A percentile compares a stretch with the other conserved stretches of the same genome.
Evolutionary conservation across 2,329 filamentous ascomycete species (phyloP).

Genomic region (Epichloe sibirici): DNA sequence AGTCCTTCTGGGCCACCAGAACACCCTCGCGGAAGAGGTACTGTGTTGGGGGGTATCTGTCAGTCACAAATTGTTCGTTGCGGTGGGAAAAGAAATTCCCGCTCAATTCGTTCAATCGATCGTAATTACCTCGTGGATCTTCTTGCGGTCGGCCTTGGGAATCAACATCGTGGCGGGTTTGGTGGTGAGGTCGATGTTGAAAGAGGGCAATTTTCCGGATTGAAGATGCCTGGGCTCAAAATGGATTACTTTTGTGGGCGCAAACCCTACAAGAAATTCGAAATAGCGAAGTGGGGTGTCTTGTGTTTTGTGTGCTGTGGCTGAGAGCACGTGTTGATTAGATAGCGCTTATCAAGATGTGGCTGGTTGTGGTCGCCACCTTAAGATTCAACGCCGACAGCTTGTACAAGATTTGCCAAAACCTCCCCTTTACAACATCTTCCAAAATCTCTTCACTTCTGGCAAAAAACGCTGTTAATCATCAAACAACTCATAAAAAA

Average conservation of each 20-base stretch:
- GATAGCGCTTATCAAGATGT: not conserved
- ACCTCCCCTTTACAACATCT: not conserved
- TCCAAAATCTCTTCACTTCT: not conserved
- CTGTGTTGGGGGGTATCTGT: constrained; percentile 29
- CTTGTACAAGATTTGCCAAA: not conserved
- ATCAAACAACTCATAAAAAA: not conserved
- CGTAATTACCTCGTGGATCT: constrained; percentile 71
- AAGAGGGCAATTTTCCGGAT: constrained; percentile 27
- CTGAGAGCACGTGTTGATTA: constrained; percentile 22
- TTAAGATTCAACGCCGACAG: not conserved
- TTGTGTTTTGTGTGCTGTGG: constrained; percentile 15
- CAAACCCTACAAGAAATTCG: constrained; percentile 28
- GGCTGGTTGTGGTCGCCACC: not conserved
- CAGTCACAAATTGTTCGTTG: constrained; percentile 9
- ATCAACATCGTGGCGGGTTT: constrained; percentile 76
- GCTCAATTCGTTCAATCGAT: not conserved
- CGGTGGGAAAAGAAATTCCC: not conserved
- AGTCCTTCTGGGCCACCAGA: constrained; percentile 98
- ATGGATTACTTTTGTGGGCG: constrained; percentile 34
- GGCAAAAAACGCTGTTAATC: too few relatives aligned
- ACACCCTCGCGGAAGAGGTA: constrained; percentile 93
- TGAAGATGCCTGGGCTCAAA: constrained; percentile 26
- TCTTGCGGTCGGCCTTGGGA: constrained; percentile 99
- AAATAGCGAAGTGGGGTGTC: constrained; percentile 23
- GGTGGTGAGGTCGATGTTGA: constrained; percentile 38